Evolutionary conservation across 306 rosid genomes (phyloP).

Genomic region (Rosa persica): DNA sequence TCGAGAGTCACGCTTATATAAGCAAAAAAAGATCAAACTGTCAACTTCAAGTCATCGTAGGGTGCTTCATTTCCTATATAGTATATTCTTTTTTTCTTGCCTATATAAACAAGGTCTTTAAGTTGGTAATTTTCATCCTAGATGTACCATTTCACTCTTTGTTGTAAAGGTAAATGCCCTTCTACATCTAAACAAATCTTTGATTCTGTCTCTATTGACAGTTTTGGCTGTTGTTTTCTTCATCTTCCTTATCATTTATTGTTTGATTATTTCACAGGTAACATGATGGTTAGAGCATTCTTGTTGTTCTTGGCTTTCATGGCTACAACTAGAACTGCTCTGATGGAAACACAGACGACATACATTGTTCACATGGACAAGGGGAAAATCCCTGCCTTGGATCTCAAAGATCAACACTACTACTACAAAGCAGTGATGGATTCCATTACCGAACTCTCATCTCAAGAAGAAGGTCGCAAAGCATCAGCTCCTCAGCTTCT

Average conservation of each 20-base stretch:
- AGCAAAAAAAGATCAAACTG: constrained; percentile 8
- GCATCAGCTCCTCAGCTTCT: constrained; percentile 40
- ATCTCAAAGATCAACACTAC: constrained; percentile 23
- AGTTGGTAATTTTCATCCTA: neutral
- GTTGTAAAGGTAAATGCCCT: neutral
- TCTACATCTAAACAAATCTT: neutral
- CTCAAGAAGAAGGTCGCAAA: constrained; percentile 20
- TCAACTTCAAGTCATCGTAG: constrained; percentile 11
- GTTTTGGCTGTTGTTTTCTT: neutral
- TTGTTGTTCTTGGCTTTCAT: constrained; percentile 39
- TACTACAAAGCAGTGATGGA: constrained; percentile 49
- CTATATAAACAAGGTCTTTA: constrained; percentile 5
- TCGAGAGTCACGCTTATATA: constrained; percentile 11
- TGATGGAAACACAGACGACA: constrained; percentile 36
- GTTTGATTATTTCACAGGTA: constrained; percentile 22
- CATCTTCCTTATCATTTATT: neutral
- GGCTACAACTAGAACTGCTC: constrained; percentile 44
- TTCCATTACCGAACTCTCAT: constrained; percentile 41
- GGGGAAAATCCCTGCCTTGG: constrained; percentile 35
- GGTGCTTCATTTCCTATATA: neutral
- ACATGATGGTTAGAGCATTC: constrained; percentile 37
- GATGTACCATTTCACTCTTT: constrained; percentile 11
- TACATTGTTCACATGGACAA: constrained; percentile 72
- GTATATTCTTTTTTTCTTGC: neutral
- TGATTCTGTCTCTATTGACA: neutral